phyloP scores from a whole-genome alignment of 2,329 filamentous ascomycete genomes.

The Cladobotryum protrusum region DNA sequence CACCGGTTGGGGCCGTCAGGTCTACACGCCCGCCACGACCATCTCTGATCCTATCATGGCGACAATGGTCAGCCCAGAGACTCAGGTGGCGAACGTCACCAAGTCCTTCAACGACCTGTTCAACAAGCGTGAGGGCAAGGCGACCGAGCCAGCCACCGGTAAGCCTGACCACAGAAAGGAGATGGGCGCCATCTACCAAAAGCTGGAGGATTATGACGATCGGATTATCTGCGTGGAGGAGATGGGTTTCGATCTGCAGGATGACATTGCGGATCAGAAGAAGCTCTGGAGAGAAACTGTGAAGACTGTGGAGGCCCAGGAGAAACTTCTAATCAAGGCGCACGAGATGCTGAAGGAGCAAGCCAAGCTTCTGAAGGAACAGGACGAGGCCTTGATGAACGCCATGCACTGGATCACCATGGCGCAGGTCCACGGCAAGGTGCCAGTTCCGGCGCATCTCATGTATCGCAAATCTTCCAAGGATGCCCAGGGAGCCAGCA shows the following conservation, averaged over 20 bases:
- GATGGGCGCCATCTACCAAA: neutral
- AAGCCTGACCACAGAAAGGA: neutral
- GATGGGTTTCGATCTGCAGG: neutral
- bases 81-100: neutral
- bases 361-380: neutral
- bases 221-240: neutral
- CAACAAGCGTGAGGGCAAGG: neutral
- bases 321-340: neutral
- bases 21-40: no score
- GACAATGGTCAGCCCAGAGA: no score
- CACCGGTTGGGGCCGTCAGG: no score
- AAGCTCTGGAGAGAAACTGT: neutral
- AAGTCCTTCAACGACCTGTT: constrained; percentile 4
- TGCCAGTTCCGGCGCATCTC: constrained; percentile 5
- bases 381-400: constrained; percentile 1
- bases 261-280: neutral
- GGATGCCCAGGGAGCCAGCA: neutral
- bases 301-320: neutral
- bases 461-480: neutral
- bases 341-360: neutral
- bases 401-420: constrained; percentile 11
- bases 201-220: neutral
- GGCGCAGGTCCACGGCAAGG: constrained; percentile 8
- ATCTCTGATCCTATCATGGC: no score
- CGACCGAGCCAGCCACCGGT: neutral